Base-by-base conservation (phyloP, 2,329 filamentous ascomycete species). In the Cercospora sp. region DNA sequence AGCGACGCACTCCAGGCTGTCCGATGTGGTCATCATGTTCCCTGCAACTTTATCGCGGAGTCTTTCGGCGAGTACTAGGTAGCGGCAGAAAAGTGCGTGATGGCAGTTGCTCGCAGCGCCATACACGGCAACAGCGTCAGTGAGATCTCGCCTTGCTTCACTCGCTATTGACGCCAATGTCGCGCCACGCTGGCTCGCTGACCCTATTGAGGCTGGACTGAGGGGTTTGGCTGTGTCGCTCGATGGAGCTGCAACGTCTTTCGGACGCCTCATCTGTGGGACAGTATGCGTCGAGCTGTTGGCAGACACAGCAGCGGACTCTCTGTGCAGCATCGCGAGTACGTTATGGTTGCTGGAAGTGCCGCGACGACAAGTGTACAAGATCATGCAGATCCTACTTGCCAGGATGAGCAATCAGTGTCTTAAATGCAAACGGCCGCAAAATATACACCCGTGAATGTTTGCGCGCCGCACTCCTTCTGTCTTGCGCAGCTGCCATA, bases 41-140 rank as follows among this genome's bases (percentile, higher is more conserved):
- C 53, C 65, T 18, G 39, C 33, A 4, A 64, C 51, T 42, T 60
- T 60, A n/a, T 61, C 65, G 9, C 65, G 61, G 3, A 33, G 18
- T 10, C 16, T n/a, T 18, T 16, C 61, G 0, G 65, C 16, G 4
- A 67, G 55, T 13, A 10, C 39, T 7, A 67, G 12, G 45, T 61
- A 61, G 26, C 55, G 61, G 55, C 45, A 13, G 33, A 61, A 64
- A 5, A 61, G 16, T 9, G n/a, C n/a, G n/a, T 45, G 61, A 31
- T 64, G 55, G 5, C 33, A n/a, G 16, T 48, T 33, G 23, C 42
- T 42, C 16, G 33, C 13, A 13, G 10, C 23, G 33, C 7, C 39
- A 12, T 59, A 58, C 7, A 10, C 13, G 48, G 18, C 28, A 31
- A 64, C 36, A 13, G 51, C 33, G 16, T 3, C 5, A 26, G 9